phyloP scores from a whole-genome alignment of 257 asterid genomes.

The Nicotiana knightiana region DNA sequence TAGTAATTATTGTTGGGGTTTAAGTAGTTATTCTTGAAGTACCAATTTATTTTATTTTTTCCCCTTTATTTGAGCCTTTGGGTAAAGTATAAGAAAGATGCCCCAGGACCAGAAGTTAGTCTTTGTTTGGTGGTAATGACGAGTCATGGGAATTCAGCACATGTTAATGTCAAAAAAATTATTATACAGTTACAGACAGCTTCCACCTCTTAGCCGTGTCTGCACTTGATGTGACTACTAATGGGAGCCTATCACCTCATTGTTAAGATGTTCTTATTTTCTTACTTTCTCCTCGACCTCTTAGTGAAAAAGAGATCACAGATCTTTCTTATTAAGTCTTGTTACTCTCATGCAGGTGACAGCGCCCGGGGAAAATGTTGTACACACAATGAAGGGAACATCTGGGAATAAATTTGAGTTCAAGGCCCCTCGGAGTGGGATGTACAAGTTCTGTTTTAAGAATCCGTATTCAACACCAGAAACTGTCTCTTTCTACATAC shows the following conservation, averaged over 20 bases:
- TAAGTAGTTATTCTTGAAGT: neutral
- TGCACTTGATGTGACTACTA: neutral
- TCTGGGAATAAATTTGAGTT: conserved; percentile 81
- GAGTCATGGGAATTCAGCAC: neutral
- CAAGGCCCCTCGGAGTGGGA: conserved; percentile 67
- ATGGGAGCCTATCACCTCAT: neutral
- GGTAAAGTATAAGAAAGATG: neutral
- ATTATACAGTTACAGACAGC: neutral
- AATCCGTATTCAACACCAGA: conserved; percentile 65
- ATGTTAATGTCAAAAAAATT: neutral
- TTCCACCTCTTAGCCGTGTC: neutral
- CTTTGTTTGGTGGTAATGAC: neutral
- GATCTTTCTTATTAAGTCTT: conserved; percentile 7
- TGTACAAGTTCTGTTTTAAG: conserved; percentile 90
- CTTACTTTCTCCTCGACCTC: neutral
- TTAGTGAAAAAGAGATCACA: neutral
- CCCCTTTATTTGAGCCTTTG: neutral
- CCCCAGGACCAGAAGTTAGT: neutral
- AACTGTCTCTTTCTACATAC: conserved; percentile 80
- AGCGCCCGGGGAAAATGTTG: conserved; percentile 44
- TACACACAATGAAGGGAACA: conserved; percentile 53
- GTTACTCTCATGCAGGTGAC: conserved; percentile 53
- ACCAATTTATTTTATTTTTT: neutral
- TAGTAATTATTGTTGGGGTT: neutral
- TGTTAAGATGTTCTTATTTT: neutral